Conservation (phyloP, 2,329 filamentous ascomycete genomes). For the Colletotrichum sp. region DNA sequence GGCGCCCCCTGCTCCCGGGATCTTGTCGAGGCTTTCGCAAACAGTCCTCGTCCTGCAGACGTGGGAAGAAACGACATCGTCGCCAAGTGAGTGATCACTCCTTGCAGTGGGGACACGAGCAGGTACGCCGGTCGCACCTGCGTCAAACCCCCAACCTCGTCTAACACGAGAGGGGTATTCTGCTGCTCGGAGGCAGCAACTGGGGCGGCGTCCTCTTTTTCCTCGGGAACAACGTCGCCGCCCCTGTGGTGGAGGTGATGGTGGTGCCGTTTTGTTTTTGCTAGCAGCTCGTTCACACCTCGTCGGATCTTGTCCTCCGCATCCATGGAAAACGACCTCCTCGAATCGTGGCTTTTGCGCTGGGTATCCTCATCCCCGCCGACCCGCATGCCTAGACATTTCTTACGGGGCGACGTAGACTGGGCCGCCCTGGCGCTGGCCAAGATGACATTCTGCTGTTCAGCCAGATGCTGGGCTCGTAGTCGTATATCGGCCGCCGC, state of each 20-base stretch:
- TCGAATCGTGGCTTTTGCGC: constrained; percentile 44
- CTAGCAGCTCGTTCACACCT: constrained; percentile 53
- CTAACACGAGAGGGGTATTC: constrained; percentile 31
- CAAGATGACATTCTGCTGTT: constrained; percentile 60
- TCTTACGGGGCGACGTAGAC: constrained; percentile 26
- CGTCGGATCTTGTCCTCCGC: constrained; percentile 52
- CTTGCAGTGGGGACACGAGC: constrained; percentile 71
- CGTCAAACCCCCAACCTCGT: constrained; percentile 36
- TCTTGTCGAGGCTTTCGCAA: constrained; percentile 1
- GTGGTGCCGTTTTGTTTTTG: constrained; percentile 37
- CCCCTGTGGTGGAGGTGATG: constrained; percentile 20
- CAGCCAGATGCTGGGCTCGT: constrained; percentile 71
- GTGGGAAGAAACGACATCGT: constrained; percentile 61
- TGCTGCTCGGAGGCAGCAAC: constrained; percentile 22
- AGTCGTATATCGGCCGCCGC: constrained; percentile 72
- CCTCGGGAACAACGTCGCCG: not conserved
- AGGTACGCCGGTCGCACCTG: constrained; percentile 58
- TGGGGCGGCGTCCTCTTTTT: constrained; percentile 22
- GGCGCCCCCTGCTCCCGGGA: constrained; percentile 13
- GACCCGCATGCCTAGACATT: constrained; percentile 46
- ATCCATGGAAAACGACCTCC: constrained; percentile 43
- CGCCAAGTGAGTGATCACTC: constrained; percentile 63
- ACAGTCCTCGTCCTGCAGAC: constrained; percentile 19
- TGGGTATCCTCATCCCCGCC: constrained; percentile 53
- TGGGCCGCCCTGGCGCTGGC: constrained; percentile 37